These are phyloP conservation scores for Boletus fagicola DNA, from an alignment of 768 basidiomycete species.

Conservation along the genomic window DNA sequence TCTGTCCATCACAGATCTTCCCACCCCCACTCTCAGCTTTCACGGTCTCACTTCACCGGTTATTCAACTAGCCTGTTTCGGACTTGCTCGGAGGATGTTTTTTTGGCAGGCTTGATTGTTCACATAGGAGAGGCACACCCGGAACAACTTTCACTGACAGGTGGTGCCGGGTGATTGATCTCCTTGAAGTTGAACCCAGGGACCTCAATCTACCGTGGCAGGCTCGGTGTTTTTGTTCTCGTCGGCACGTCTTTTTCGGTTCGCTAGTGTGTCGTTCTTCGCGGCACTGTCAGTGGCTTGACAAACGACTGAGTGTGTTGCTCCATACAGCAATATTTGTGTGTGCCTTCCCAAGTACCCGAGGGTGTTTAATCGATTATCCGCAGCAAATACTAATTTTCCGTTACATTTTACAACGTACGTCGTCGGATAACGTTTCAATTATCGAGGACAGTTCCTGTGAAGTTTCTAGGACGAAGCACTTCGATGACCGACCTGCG, in stretches of 20 bases:
- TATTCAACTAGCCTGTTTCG: conserved; percentile 8
- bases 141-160: conserved; percentile 13
- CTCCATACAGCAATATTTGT: conserved; percentile 4
- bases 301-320: conserved; percentile 3
- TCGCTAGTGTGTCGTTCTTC: neutral
- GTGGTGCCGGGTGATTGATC: conserved; percentile 11
- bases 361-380: conserved; percentile 1
- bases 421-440: conserved; percentile 8
- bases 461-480: conserved; percentile 1
- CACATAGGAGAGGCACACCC: conserved; percentile 1
- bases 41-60: conserved; percentile 8
- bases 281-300: conserved; percentile 11
- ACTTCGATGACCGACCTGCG: conserved; percentile 8
- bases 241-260: conserved; percentile 14
- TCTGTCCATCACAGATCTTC: conserved; percentile 8
- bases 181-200: conserved; percentile 5
- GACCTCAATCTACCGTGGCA: neutral
- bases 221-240: conserved; percentile 7
- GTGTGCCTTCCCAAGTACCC: neutral
- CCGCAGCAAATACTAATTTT: conserved; percentile 7
- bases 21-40: conserved; percentile 1
- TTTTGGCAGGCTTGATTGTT: conserved; percentile 10
- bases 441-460: neutral
- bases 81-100: conserved; percentile 5
- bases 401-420: neutral